Conservation (phyloP, 176 grass and related monocot species). For the Aechmea fasciata region DNA sequence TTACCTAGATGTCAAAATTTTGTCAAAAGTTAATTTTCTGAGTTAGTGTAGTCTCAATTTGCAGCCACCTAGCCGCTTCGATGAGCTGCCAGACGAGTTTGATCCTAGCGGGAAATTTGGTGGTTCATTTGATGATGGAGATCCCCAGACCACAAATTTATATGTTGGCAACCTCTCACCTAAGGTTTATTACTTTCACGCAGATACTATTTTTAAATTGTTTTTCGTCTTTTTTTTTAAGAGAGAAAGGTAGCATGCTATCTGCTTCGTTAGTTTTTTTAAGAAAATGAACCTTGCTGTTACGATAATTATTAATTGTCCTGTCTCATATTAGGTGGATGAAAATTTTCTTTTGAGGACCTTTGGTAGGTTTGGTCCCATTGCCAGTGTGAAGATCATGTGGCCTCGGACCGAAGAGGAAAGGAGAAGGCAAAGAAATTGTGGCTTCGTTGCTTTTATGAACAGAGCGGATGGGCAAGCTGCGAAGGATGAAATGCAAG, state of each 20-base stretch:
- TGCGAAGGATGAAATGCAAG: conserved; percentile 99
- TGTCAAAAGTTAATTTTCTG: neutral
- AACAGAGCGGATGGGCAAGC: conserved; percentile 91
- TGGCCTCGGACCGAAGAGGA: conserved; percentile 99
- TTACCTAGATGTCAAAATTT: neutral
- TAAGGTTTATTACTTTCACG: conserved; percentile 42
- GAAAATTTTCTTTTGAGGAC: conserved; percentile 98
- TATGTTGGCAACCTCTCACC: conserved; percentile 96
- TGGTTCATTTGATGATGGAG: conserved; percentile 95
- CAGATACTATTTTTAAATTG: conserved; percentile 6
- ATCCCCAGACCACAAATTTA: conserved; percentile 98
- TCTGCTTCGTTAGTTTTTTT: too few species aligned
- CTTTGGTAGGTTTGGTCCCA: conserved; percentile 96
- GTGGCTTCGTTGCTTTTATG: conserved; percentile 99
- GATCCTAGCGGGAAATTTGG: conserved; percentile 73
- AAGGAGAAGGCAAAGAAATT: conserved; percentile 87
- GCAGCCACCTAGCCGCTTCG: conserved; percentile 77
- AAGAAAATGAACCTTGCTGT: neutral
- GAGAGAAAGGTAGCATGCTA: too few species aligned
- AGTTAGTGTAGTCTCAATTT: neutral
- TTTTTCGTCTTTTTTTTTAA: conserved; percentile 1
- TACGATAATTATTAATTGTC: conserved; percentile 11
- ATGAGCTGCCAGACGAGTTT: conserved; percentile 82
- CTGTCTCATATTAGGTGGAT: conserved; percentile 55
- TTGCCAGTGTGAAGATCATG: conserved; percentile 99